Evolutionary conservation across 1,284 basidiomycete genomes (phyloP), one percentile per base, ranked within the genome.

Genomic region (Ceratobasidium sp.): DNA sequence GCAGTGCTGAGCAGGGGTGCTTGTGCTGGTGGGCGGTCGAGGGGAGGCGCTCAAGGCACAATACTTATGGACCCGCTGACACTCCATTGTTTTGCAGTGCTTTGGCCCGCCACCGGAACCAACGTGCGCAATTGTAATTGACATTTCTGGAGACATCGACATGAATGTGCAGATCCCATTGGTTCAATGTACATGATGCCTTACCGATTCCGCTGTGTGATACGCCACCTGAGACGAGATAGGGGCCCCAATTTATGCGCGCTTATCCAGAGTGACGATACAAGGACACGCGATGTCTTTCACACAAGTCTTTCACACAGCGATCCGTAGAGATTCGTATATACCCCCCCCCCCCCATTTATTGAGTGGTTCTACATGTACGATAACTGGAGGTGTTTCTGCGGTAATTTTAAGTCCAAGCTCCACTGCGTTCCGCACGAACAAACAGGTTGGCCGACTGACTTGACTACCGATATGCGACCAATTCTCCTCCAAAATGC

Each of bases 1-100:
- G 51, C 53, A 53, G 59, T 29, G 43, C 24, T 53, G 61, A 2
- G 66, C 22, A 22, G 22, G 27, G 66, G 46, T 37, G 74, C 14
- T 51, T 29, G 49, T 29, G 39, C 62, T 43, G 61, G 24, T 54
- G 29, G 51, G 61, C 63, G 73, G 69, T 51, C 46, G 16, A 64
- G 48, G 34, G 53, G 24, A 49, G 41, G 51, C 22, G 73, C 51
- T n/a, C 49, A 24, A 34, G 49, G 24, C 59, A 62, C 61, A 49
- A 22, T 68, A 54, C 66, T 69, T 69, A 69, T 41, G 34, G 27
- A 16, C 37, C 62, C 2, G 43, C 62, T 48, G 39, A 58, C 66
- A 58, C 53, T 27, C 65, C 41, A 1, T 58, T 48, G 29, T 56
- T 31, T 56, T 14, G 29, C 9, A 5, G 19, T 58, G 66, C 53